Percentiles rank a stretch among this genome's conserved stretches.
Evolutionary conservation across 2,329 filamentous ascomycete genomes (phyloP).

Genomic region (Aspergillus cejpii): DNA sequence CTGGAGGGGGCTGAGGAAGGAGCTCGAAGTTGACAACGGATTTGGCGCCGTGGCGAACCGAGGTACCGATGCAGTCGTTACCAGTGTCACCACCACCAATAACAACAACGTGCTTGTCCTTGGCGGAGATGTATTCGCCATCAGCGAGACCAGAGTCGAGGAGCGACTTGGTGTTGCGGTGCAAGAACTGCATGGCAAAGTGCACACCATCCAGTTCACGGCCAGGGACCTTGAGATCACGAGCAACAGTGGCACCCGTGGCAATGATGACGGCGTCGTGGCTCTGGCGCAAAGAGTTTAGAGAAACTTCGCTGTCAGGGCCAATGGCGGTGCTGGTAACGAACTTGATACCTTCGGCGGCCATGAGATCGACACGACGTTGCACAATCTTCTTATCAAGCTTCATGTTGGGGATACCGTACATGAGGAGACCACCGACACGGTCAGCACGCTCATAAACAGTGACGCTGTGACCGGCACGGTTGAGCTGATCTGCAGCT

Average conservation of each 20-base stretch:
- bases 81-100: slow-evolving; percentile 97
- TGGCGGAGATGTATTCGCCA: slow-evolving; percentile 82
- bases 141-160: slow-evolving; percentile 85
- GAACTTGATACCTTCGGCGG: slow-evolving; percentile 76
- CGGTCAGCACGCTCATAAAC: slow-evolving; percentile 92
- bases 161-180: slow-evolving; percentile 95
- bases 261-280: slow-evolving; percentile 84
- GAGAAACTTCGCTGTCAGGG: slow-evolving; percentile 59
- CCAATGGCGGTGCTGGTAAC: slow-evolving; percentile 72
- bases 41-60: slow-evolving; percentile 89
- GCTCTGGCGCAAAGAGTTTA: slow-evolving; percentile 64
- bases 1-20: slow-evolving; percentile 80
- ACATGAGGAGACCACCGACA: slow-evolving; percentile 88
- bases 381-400: slow-evolving; percentile 96
- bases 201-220: slow-evolving; percentile 86
- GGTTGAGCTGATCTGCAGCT: slow-evolving; percentile 88
- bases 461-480: slow-evolving; percentile 78
- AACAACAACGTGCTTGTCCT: slow-evolving; percentile 91
- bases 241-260: slow-evolving; percentile 86
- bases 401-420: slow-evolving; percentile 99
- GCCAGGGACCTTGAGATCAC: slow-evolving; percentile 84
- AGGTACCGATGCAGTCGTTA: slow-evolving; percentile 96
- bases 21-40: slow-evolving; percentile 96
- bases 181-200: slow-evolving; percentile 94
- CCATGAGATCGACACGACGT: slow-evolving; percentile 92